Evolutionary conservation across 2,329 filamentous ascomycete species (phyloP), one percentile per base, ranked within the genome.

Genomic region (Sporothrix inflata): DNA sequence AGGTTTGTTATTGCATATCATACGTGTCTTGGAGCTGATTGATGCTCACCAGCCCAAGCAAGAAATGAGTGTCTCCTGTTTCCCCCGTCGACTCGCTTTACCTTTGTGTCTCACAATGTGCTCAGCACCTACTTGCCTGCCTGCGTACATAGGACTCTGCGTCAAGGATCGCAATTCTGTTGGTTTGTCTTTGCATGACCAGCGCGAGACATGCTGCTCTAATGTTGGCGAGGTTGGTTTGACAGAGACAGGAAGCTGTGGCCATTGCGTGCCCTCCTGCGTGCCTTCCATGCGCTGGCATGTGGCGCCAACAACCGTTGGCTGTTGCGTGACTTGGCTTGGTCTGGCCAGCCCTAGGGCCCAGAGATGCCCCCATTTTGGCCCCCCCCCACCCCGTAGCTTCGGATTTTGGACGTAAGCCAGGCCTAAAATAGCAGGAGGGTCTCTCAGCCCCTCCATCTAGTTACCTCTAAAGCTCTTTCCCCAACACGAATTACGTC

Each of bases 361-460:
- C 53, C 30, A 42, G 12, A 42, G 27, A 2, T 34, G 24, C 9
- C 65, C 27, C 40, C 61, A 34, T 49, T 34, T 66, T 27, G 42
- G 2, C 5, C 12, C 7, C 14, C 9, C 11, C 34, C 40, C 16
- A 4, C 40, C 12, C 8, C 40, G 24, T 2, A 30, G 12, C 45
- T 57, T 34, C 21, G 21, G 60, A 65, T 65, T 30, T 49, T 14
- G 42, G 63, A 45, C 16, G 42, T 47, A 66, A 49, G 16, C 63
- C 63, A 66, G 51, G 51, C 49, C 49, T 2, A 69, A 60, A 69
- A n/a, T 69, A 69, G 51, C 34, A 69, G 38, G 51, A 21, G 53
- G 12, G 14, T 51, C 38, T 45, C 12, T 47, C 24, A 70, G 53
- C 68, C 68, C 68, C 49, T 45, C 67, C n/a, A 69, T 68, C 24